Base-by-base conservation (phyloP, 78 protist species). In the Cyanophora paradoxa region DNA sequence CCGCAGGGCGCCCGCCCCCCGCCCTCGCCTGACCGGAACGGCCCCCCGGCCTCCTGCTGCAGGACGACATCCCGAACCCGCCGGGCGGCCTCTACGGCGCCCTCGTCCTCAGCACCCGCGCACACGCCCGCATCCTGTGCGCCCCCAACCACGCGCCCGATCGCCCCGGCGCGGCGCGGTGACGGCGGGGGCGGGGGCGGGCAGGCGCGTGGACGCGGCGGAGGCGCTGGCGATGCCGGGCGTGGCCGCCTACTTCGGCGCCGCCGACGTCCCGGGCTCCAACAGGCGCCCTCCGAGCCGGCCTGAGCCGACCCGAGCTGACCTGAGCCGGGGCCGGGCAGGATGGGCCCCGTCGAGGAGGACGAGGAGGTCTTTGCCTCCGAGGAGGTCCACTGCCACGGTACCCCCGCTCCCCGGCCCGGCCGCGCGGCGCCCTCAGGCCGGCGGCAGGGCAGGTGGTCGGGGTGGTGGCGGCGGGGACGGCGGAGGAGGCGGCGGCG, bases 381-480 rank as follows among this genome's bases (percentile, higher is more conserved):
- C 14, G 24, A 34, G 44, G 36, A 16, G 26, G 92, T 78, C 13
- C 33, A 50, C 2, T 74, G 28, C 46, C 24, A 10, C 26, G 48
- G 69, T 16, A 33, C 17, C 30, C 6, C 8, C 14, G 17, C 13
- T 5, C 13, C 8, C 14, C 26, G 5, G 58, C 6, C 26, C 13
- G 31, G 2, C 26, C 3, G 58, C 6, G 31, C 6, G 31, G 61
- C 20, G 31, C 61, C 10, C 36, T 26, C 59, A 44, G 59, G 63
- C 50, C n/a, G n/a, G 50, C n/a, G 50, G 50, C 50, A 1, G 92
- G 95, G 26, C 83, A 80, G 66, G 64, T 68, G 52, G 22, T 96
- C 33, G 99, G 90, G 46, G 31, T 93, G 4, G 89, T 84, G 22
- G 73, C 90, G 4, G 98, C 98, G 1, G 85, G 58, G 33, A 56